Percentiles rank a stretch among this genome's conserved stretches.
Conservation (phyloP, 2,329 filamentous ascomycete species). For the Mycogone perniciosa region DNA sequence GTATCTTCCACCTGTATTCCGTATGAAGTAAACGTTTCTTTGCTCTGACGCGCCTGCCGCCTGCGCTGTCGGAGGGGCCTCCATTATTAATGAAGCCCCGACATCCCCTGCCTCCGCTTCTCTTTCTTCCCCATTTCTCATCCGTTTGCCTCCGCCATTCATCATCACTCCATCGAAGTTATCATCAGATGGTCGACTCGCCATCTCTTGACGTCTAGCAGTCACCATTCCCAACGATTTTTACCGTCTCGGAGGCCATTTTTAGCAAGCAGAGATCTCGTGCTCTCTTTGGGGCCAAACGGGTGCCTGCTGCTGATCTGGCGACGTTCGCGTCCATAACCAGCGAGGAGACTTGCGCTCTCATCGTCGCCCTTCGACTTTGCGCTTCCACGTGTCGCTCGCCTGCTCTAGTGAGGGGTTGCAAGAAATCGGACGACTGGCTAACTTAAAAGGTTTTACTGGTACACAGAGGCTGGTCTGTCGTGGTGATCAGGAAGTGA, state of each 20-base stretch:
- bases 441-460: constrained; percentile 24
- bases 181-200: constrained; percentile 14
- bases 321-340: not conserved
- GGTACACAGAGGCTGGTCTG: constrained; percentile 23
- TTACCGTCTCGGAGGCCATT: not conserved
- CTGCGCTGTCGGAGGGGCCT: constrained; percentile 1
- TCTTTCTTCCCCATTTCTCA: constrained; percentile 4
- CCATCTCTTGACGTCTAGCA: not conserved
- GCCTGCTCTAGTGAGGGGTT: constrained; percentile 20
- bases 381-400: constrained; percentile 16
- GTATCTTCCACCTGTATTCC: not conserved
- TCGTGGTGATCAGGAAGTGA: constrained; percentile 30
- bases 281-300: not conserved
- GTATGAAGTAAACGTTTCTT: not conserved
- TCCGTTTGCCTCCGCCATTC: constrained; percentile 12
- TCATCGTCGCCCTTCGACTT: not conserved
- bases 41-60: constrained; percentile 1
- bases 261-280: not conserved
- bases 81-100: constrained; percentile 11
- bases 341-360: not conserved
- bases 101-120: constrained; percentile 6
- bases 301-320: not conserved
- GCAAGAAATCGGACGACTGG: constrained; percentile 18
- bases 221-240: constrained; percentile 1
- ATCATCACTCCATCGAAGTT: constrained; percentile 14